Percentiles rank a stretch among this genome's conserved stretches.
These are phyloP conservation scores for Neurospora hispaniola DNA, from an alignment of 495 filamentous ascomycete species.

Conservation along the genomic window DNA sequence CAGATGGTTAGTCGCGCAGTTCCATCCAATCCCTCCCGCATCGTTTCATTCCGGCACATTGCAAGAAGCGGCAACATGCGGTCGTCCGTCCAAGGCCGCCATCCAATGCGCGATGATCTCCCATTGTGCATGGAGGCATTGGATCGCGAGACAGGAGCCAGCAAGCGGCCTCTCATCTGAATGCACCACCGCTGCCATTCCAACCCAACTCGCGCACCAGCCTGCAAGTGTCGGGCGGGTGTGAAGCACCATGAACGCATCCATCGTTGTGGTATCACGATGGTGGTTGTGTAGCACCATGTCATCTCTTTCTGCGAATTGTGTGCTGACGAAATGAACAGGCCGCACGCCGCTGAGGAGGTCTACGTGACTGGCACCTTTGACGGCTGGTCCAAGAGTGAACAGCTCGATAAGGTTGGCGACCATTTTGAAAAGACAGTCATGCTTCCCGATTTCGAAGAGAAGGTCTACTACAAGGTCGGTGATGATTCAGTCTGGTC, in stretches of 20 bases:
- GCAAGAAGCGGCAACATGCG: not conserved
- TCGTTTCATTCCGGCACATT: not conserved
- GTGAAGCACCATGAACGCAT: not conserved
- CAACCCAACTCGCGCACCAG: not conserved
- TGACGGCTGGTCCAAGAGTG: conserved; percentile 81
- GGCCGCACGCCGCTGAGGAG: conserved; percentile 67
- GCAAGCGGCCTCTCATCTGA: conserved; percentile 3
- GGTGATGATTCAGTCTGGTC: conserved; percentile 21
- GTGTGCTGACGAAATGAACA: conserved; percentile 25
- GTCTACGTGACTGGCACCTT: conserved; percentile 95
- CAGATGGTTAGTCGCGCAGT: conserved; percentile 37
- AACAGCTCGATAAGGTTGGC: conserved; percentile 64
- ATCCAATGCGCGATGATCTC: not conserved
- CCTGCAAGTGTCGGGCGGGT: conserved; percentile 12
- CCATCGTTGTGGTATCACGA: conserved; percentile 4
- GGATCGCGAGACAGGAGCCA: conserved; percentile 5
- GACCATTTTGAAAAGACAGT: conserved; percentile 69
- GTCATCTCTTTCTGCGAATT: not conserved
- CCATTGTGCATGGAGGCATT: not conserved
- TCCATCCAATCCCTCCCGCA: not conserved
- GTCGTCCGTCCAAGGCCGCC: not conserved
- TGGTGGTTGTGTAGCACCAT: conserved; percentile 6
- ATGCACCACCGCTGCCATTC: conserved; percentile 1
- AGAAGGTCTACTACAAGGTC: conserved; percentile 81
- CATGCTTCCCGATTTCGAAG: conserved; percentile 44